These are phyloP conservation scores for Clitocybe nebularis DNA, from an alignment of 1,284 basidiomycete genomes.

Conservation along the genomic window DNA sequence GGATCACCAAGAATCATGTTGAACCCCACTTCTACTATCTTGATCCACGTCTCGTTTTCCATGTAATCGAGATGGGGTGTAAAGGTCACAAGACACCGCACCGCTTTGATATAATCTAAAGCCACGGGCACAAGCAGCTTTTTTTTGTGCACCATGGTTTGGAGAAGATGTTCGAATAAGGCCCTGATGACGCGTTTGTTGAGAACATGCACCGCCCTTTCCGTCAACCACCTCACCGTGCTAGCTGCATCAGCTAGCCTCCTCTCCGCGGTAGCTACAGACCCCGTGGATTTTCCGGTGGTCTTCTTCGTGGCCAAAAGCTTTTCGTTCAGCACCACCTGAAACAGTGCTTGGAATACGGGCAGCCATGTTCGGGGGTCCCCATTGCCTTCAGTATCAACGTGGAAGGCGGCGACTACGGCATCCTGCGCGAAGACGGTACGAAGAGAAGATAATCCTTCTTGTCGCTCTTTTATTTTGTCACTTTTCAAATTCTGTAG, in stretches of 20 bases:
- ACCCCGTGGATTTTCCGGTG: conserved; percentile 25
- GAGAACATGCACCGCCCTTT: conserved; percentile 51
- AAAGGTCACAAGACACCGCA: conserved; percentile 58
- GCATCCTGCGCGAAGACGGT: conserved; percentile 55
- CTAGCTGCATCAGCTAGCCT: conserved; percentile 63
- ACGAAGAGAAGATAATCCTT: conserved; percentile 58
- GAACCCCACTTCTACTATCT: conserved; percentile 69
- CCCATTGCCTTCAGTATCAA: conserved; percentile 39
- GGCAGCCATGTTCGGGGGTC: conserved; percentile 54
- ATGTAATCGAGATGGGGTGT: conserved; percentile 79
- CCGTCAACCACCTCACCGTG: conserved; percentile 69
- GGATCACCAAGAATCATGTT: conserved; percentile 70
- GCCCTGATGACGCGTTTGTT: conserved; percentile 50
- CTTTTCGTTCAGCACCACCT: conserved; percentile 62
- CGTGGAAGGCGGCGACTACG: conserved; percentile 51
- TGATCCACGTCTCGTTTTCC: conserved; percentile 63
- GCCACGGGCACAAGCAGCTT: conserved; percentile 64
- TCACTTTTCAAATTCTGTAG: conserved; percentile 55
- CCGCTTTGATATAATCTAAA: conserved; percentile 78
- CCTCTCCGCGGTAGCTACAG: conserved; percentile 41
- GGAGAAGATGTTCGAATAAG: conserved; percentile 65
- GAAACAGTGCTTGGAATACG: conserved; percentile 74
- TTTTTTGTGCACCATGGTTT: conserved; percentile 55
- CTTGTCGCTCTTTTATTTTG: conserved; percentile 71
- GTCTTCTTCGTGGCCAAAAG: conserved; percentile 46